Base-by-base conservation (phyloP, 345 rosid species). In the Isatis tinctoria region DNA sequence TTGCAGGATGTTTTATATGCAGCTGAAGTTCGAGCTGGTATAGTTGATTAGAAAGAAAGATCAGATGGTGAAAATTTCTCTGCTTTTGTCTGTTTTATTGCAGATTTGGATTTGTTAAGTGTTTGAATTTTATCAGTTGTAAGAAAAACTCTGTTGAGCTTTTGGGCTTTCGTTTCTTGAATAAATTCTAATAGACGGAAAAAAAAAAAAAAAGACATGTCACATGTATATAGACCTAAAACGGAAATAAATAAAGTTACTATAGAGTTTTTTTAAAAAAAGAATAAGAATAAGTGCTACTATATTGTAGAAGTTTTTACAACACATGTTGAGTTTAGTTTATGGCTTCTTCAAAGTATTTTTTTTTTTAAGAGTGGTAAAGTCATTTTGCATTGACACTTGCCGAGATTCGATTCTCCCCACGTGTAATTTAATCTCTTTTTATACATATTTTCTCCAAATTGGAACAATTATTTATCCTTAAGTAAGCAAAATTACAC, bases 331-430 rank as follows among this genome's bases (percentile, higher is more conserved):
- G 52, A 32, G 13, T 8, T 4, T 16, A 18, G 26, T 33, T 16
- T 28, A 17, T 73, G 45, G 37, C 39, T 68, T 52, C 24, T 22
- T 32, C 60, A 60, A 67, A 37, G 60, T n/a, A n/a, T n/a, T n/a
- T n/a, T n/a, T n/a, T n/a, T n/a, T n/a, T n/a, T n/a, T n/a, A 7
- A 2, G 44, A 45, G 26, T 17, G 28, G 26, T 57, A 67, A 67
- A 51, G 54, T 40, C 22, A 33, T 40, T 32, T 52, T 28, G 54
- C 12, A 20, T 69, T 28, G 39, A 61, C 70, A 76, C 59, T 61
- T 61, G 74, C 70, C 4, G 9, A 54, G 79, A 76, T 76, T 76
- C 65, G 59, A 76, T 75, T 69, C 79, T 60, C 16, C 65, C 30
- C 70, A 53, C 74, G 65, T 49, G 70, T 52, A 68, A 32, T 20